phyloP scores from a whole-genome alignment of 306 rosid genomes.

The Datisca glomerata region DNA sequence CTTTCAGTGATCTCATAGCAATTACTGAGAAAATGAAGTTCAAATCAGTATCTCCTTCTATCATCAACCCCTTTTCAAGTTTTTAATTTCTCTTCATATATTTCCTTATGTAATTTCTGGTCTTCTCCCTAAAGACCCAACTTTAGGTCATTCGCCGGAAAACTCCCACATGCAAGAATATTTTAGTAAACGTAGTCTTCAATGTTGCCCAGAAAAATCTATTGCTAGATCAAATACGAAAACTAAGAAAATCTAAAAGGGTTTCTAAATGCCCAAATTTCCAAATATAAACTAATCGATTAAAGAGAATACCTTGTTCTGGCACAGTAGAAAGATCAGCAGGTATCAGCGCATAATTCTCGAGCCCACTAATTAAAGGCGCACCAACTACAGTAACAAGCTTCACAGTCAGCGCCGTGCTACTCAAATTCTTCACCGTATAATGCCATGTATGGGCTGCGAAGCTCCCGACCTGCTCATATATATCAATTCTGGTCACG shows the following conservation, averaged over 20 bases:
- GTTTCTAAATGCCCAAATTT: constrained; percentile 7
- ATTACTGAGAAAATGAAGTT: constrained; percentile 16
- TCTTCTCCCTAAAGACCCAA: too few species aligned
- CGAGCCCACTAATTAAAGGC: constrained; percentile 63
- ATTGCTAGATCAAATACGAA: too few species aligned
- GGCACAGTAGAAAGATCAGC: constrained; percentile 67
- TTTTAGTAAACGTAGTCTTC: not conserved
- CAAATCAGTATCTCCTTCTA: too few species aligned
- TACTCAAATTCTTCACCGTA: constrained; percentile 70
- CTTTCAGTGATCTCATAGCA: constrained; percentile 87
- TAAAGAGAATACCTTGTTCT: constrained; percentile 64
- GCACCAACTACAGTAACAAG: constrained; percentile 52
- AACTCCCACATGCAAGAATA: not conserved
- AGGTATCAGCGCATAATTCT: constrained; percentile 84
- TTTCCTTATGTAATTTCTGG: too few species aligned
- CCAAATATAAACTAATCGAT: too few species aligned
- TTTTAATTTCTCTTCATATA: too few species aligned
- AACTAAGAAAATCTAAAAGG: not conserved
- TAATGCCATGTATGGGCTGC: constrained; percentile 65
- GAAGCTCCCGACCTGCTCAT: constrained; percentile 52
- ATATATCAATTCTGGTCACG: constrained; percentile 56
- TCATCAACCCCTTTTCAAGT: too few species aligned
- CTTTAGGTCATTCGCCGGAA: too few species aligned
- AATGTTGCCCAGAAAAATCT: too few species aligned
- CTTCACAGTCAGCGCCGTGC: constrained; percentile 39